A percentile compares a stretch with the other conserved stretches of the same genome.
Conservation (phyloP, 1,284 basidiomycete genomes). For the Ganoderma sinense region DNA sequence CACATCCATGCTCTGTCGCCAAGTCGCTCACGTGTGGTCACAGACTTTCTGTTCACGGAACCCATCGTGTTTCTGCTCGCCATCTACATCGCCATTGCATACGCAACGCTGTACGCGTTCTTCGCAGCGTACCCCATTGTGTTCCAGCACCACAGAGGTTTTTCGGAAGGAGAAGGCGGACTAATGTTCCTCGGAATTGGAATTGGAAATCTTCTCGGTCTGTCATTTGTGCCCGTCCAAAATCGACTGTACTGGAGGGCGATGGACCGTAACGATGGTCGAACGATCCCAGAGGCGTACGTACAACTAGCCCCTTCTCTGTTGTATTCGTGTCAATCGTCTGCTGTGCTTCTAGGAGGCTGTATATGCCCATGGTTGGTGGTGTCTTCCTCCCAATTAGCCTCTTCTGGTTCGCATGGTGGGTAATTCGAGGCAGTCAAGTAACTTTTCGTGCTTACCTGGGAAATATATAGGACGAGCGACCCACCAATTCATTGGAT, state of each 20-base stretch:
- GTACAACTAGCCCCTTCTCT: slow-evolving; percentile 30
- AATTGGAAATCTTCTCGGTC: slow-evolving; percentile 62
- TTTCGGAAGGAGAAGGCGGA: slow-evolving; percentile 65
- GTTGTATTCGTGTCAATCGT: neutral
- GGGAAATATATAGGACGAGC: slow-evolving; percentile 53
- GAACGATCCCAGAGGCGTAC: slow-evolving; percentile 68
- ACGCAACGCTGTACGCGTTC: slow-evolving; percentile 65
- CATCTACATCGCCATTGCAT: slow-evolving; percentile 74
- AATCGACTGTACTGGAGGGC: slow-evolving; percentile 63
- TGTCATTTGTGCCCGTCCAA: slow-evolving; percentile 59
- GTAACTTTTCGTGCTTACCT: neutral
- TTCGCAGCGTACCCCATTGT: slow-evolving; percentile 71
- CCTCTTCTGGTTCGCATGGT: slow-evolving; percentile 69
- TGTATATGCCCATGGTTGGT: slow-evolving; percentile 65
- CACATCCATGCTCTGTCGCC: neutral
- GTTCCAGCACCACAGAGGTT: slow-evolving; percentile 66
- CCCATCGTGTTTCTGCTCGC: slow-evolving; percentile 73
- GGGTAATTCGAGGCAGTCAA: slow-evolving; percentile 2
- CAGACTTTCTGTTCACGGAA: slow-evolving; percentile 72
- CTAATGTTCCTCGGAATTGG: slow-evolving; percentile 74
- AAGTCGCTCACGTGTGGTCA: neutral
- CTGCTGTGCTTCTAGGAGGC: slow-evolving; percentile 50
- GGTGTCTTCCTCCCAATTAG: slow-evolving; percentile 64
- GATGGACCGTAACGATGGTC: slow-evolving; percentile 56
- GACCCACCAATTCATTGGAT: slow-evolving; percentile 65